A percentile compares a stretch with the other conserved stretches of the same genome.
Conservation (phyloP, 2,329 filamentous ascomycete genomes). For the Stachybotrys elegans region DNA sequence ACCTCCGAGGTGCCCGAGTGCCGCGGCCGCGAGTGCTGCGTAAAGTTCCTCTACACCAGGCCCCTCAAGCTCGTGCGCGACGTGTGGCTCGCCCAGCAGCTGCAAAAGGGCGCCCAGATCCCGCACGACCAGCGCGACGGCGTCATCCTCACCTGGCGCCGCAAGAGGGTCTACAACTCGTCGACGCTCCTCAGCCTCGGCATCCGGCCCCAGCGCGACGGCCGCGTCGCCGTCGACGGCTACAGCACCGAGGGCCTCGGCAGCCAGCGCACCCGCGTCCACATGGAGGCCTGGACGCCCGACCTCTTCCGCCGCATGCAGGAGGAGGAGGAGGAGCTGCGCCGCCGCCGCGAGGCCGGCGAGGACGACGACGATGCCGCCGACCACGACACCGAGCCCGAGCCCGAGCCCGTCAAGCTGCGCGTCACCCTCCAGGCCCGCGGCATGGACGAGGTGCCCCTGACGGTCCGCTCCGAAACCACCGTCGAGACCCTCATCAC, state of each 20-base stretch:
- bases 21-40: constrained; percentile 38
- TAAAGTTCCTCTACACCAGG: constrained; percentile 63
- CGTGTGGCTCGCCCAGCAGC: constrained; percentile 64
- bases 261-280: constrained; percentile 53
- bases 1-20: constrained; percentile 60
- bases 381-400: constrained; percentile 21
- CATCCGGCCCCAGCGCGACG: constrained; percentile 39
- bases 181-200: constrained; percentile 68
- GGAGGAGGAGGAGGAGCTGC: constrained; percentile 42
- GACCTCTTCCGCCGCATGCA: constrained; percentile 50
- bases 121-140: constrained; percentile 38
- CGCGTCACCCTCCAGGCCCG: constrained; percentile 50
- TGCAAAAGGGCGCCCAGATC: constrained; percentile 29
- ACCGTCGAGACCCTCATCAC: constrained; percentile 57
- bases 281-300: constrained; percentile 72
- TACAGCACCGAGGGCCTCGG: constrained; percentile 37
- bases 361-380: constrained; percentile 23
- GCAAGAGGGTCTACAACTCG: constrained; percentile 66
- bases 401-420: constrained; percentile 28
- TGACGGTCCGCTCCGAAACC: constrained; percentile 50
- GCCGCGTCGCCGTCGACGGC: constrained; percentile 35
- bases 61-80: constrained; percentile 61
- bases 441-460: constrained; percentile 42
- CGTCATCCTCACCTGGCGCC: constrained; percentile 76
- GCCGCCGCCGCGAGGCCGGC: constrained; percentile 35